Evolutionary conservation across 2,329 filamentous ascomycete genomes (phyloP).

Genomic region (Hyphodiscus sp.): DNA sequence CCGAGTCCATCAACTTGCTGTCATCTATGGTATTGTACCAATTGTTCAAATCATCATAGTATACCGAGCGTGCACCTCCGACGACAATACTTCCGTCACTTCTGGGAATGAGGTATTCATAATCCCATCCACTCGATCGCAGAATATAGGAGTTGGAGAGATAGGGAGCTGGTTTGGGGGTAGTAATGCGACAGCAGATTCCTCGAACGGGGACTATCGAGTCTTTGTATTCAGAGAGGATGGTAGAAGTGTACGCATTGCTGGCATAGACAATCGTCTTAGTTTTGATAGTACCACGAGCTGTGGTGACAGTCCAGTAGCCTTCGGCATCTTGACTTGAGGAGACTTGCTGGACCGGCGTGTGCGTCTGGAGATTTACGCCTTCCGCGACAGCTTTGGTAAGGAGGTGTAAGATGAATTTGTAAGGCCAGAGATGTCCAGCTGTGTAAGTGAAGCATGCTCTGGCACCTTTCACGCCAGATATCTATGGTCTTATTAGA

Average conservation of each 20-base stretch:
- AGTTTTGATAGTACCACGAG: conserved; percentile 47
- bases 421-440: conserved; percentile 47
- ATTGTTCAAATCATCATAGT: conserved; percentile 26
- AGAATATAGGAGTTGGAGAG: conserved; percentile 7
- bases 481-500: conserved; percentile 5
- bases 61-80: conserved; percentile 35
- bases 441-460: conserved; percentile 17
- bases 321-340: conserved; percentile 16
- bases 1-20: conserved; percentile 35
- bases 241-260: conserved; percentile 52
- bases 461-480: conserved; percentile 21
- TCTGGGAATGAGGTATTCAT: conserved; percentile 24
- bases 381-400: conserved; percentile 37
- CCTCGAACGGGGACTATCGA: conserved; percentile 52
- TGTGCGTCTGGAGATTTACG: conserved; percentile 46
- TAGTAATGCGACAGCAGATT: conserved; percentile 20
- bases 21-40: conserved; percentile 46
- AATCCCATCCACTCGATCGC: conserved; percentile 3
- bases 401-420: conserved; percentile 48
- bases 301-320: conserved; percentile 43
- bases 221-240: conserved; percentile 27
- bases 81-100: conserved; percentile 29
- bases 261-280: conserved; percentile 54
- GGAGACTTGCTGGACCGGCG: conserved; percentile 33
- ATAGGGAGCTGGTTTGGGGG: background rate